Percentiles rank a stretch among this genome's conserved stretches.
Conservation (phyloP, 2,329 filamentous ascomycete species). For the Ilyonectria robusta region DNA sequence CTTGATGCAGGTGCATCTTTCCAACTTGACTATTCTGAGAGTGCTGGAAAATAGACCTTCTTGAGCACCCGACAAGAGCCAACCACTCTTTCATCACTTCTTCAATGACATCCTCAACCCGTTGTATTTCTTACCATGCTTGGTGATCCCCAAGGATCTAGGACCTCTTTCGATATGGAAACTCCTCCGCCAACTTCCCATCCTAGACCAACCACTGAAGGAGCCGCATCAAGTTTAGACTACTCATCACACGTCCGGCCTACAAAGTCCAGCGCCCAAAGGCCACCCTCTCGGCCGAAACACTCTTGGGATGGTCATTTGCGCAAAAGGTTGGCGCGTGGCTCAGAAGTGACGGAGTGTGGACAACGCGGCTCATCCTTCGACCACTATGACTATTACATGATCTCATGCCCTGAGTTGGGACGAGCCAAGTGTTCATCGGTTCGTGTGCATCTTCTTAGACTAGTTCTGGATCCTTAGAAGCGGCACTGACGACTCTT, state of each 20-base stretch:
- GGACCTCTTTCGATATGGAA: neutral
- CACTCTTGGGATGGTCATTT: neutral
- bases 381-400: slow-evolving; percentile 15
- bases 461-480: neutral
- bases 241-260: neutral
- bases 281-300: neutral
- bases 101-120: neutral
- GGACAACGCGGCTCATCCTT: slow-evolving; percentile 3
- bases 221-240: neutral
- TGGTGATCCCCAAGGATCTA: neutral
- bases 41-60: neutral
- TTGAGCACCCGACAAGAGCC: neutral
- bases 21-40: neutral
- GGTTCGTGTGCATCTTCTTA: neutral
- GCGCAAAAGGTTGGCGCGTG: neutral
- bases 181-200: neutral
- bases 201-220: neutral
- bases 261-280: neutral
- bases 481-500: neutral
- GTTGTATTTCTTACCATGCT: slow-evolving; percentile 5
- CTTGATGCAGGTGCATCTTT: neutral
- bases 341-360: neutral
- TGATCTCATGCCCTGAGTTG: slow-evolving; percentile 38
- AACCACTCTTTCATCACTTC: neutral
- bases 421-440: slow-evolving; percentile 13